Evolutionary conservation across 495 filamentous ascomycete genomes (phyloP).

Genomic region (Saxophila tyrrhenica): DNA sequence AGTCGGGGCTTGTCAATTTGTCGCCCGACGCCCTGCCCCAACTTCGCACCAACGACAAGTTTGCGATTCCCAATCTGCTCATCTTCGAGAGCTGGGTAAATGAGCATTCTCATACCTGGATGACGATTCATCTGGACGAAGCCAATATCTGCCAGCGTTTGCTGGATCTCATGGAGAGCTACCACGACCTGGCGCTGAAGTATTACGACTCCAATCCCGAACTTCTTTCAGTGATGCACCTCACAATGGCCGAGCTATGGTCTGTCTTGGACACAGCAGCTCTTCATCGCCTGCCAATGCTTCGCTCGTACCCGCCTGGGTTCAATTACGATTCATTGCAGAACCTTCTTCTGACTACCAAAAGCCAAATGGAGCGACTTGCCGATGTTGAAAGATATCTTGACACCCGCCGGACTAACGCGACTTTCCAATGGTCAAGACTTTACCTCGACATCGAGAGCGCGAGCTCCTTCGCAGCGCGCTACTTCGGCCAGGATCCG

Average conservation of each 20-base stretch:
- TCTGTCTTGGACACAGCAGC: not conserved
- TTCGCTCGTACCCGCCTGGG: conserved; percentile 3
- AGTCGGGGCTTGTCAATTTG: not conserved
- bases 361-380: conserved; percentile 35
- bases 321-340: conserved; percentile 11
- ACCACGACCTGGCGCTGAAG: not conserved
- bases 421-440: conserved; percentile 14
- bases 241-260: conserved; percentile 14
- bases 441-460: conserved; percentile 31
- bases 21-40: not conserved
- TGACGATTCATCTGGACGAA: not conserved
- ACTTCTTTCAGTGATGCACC: not conserved
- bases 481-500: conserved; percentile 40
- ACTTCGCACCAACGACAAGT: not conserved
- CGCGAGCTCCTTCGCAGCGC: conserved; percentile 38
- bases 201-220: conserved; percentile 2
- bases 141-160: not conserved
- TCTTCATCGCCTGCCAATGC: not conserved
- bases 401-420: conserved; percentile 14
- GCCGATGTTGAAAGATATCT: conserved; percentile 41
- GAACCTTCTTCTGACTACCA: conserved; percentile 9
- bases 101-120: conserved; percentile 30
- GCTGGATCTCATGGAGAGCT: not conserved
- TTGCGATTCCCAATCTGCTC: not conserved
- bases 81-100: conserved; percentile 38